A percentile compares a stretch with the other conserved stretches of the same genome.
These are phyloP conservation scores for Capsella bursapastoris DNA, from an alignment of 345 rosid species.

Conservation along the genomic window DNA sequence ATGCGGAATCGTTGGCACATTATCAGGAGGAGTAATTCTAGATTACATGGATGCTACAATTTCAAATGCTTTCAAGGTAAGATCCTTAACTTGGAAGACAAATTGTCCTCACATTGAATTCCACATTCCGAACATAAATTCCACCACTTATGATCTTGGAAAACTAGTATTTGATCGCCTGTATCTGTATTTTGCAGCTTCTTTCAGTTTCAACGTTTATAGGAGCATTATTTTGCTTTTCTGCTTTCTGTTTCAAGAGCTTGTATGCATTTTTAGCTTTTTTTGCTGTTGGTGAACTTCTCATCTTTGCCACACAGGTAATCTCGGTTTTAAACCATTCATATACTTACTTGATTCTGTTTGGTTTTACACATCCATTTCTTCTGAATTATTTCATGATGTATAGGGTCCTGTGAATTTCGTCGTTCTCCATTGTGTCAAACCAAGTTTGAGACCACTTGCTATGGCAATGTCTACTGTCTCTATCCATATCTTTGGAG, in stretches of 20 bases:
- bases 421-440: slow-evolving; percentile 83
- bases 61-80: slow-evolving; percentile 92
- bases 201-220: slow-evolving; percentile 69
- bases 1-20: slow-evolving; percentile 82
- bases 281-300: slow-evolving; percentile 82
- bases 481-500: slow-evolving; percentile 92
- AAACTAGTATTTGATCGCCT: not conserved
- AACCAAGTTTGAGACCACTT: slow-evolving; percentile 88
- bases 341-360: slow-evolving; percentile 22
- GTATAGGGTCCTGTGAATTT: slow-evolving; percentile 94
- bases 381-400: slow-evolving; percentile 20
- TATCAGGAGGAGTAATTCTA: slow-evolving; percentile 75
- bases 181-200: slow-evolving; percentile 60
- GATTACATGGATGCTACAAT: slow-evolving; percentile 75
- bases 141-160: not conserved
- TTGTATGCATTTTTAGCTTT: slow-evolving; percentile 82
- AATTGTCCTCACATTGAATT: slow-evolving; percentile 5
- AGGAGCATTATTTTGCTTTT: slow-evolving; percentile 82
- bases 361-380: not conserved
- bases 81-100: slow-evolving; percentile 18
- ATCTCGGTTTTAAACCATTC: slow-evolving; percentile 9
- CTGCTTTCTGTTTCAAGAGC: slow-evolving; percentile 84
- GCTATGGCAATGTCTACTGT: slow-evolving; percentile 99
- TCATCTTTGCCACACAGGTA: slow-evolving; percentile 94
- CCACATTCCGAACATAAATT: not conserved